Conservation (phyloP, 371 early-diverging fungal genomes). For the Mucor circinelloides region DNA sequence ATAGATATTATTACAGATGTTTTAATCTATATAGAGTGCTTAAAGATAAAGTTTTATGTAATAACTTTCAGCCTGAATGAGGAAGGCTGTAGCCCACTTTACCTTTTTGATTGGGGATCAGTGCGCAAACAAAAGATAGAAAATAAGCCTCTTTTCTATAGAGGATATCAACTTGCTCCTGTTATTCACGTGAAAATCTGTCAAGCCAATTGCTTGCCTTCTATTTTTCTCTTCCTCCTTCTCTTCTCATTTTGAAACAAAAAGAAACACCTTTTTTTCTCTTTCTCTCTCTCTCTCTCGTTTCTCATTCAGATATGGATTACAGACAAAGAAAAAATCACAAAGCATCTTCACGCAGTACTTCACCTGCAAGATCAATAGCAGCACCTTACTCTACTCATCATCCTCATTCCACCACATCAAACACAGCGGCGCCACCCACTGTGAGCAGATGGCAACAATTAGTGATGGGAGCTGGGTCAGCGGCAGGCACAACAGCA, state of each 20-base stretch:
- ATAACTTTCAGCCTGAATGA: background rate
- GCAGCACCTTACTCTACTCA: constrained; percentile 25
- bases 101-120: background rate
- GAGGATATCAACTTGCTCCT: background rate
- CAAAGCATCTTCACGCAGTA: constrained; percentile 22
- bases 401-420: constrained; percentile 9
- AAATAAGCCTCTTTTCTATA: background rate
- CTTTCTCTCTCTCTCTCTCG: background rate
- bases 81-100: background rate
- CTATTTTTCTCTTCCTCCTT: background rate
- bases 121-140: background rate
- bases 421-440: background rate
- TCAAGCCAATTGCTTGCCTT: background rate
- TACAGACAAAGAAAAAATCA: constrained; percentile 9
- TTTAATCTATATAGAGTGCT: too few species aligned
- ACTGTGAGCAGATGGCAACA: constrained; percentile 57
- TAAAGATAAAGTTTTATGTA: too few species aligned
- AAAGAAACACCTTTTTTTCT: background rate
- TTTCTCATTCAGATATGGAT: background rate
- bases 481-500: constrained; percentile 71
- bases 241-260: too few species aligned
- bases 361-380: constrained; percentile 24
- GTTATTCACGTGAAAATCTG: constrained; percentile 5
- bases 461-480: constrained; percentile 67
- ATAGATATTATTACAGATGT: too few species aligned